Conservation (phyloP, 2,329 filamentous ascomycete genomes). For the Cordyceps pruinosa region DNA sequence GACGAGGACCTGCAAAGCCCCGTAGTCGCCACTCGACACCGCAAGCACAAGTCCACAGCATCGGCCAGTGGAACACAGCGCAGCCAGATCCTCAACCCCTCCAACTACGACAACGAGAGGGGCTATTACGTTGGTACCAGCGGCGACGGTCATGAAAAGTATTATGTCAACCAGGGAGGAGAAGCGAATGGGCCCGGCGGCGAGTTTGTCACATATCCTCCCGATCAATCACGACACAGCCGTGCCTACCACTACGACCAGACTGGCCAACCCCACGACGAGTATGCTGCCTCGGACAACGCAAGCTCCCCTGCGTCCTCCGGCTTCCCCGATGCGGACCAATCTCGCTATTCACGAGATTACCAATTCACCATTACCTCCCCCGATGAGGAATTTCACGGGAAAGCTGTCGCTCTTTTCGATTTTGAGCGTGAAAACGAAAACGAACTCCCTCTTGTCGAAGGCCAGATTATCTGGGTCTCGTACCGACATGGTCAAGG, state of each 20-base stretch:
- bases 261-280: constrained; percentile 43
- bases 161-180: constrained; percentile 62
- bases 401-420: constrained; percentile 90
- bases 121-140: constrained; percentile 62
- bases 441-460: constrained; percentile 85
- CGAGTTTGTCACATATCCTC: constrained; percentile 73
- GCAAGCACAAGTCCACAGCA: constrained; percentile 71
- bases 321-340: constrained; percentile 53
- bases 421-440: constrained; percentile 94
- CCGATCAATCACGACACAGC: constrained; percentile 55
- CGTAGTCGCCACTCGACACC: constrained; percentile 76
- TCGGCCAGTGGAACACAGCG: constrained; percentile 38
- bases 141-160: constrained; percentile 65
- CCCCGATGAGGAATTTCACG: constrained; percentile 95
- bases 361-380: constrained; percentile 94
- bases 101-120: constrained; percentile 51
- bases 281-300: constrained; percentile 50
- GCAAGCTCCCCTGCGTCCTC: constrained; percentile 55
- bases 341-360: constrained; percentile 79
- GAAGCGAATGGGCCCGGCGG: constrained; percentile 72
- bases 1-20: constrained; percentile 93
- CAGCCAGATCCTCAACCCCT: constrained; percentile 39
- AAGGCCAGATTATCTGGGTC: constrained; percentile 94
- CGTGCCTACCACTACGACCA: constrained; percentile 35
- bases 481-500: constrained; percentile 94